Percentiles rank a stretch among this genome's conserved stretches.
Conservation (phyloP, 225 moss, liverwort and hornwort species). For the Ulota crispa region DNA sequence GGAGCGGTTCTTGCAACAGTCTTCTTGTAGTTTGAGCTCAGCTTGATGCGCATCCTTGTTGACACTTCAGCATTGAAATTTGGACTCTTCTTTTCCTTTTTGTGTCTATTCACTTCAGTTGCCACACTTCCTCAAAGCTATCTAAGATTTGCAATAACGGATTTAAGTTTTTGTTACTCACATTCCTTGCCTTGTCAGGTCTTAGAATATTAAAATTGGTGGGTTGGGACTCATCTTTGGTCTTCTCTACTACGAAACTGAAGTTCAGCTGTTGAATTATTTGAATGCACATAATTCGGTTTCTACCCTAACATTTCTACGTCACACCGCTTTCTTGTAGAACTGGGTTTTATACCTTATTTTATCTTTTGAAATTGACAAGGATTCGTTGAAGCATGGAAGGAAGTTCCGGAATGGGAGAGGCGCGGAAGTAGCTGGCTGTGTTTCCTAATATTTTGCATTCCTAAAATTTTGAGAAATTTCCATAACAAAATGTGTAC, state of each 20-base stretch:
- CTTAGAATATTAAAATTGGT: background rate
- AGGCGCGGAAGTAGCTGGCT: fast-evolving
- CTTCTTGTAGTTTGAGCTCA: background rate
- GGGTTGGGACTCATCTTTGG: background rate
- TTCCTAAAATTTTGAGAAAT: background rate
- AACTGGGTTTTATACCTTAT: background rate
- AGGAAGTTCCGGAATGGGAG: background rate
- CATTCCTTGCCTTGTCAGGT: background rate
- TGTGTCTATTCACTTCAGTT: background rate
- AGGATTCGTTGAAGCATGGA: background rate
- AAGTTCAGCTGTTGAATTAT: background rate
- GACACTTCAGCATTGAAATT: background rate
- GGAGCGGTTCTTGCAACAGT: background rate
- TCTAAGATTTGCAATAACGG: background rate
- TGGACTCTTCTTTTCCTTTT: background rate
- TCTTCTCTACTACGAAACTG: background rate
- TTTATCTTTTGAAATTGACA: background rate
- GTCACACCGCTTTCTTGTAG: background rate
- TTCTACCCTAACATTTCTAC: background rate
- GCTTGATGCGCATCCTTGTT: background rate
- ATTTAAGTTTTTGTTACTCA: background rate
- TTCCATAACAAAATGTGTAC: background rate
- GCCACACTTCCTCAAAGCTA: background rate
- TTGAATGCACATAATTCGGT: background rate
- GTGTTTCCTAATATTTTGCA: background rate